Evolutionary conservation across 352 stramenopile genomes (phyloP).

Genomic region (Globisporangium rhizosaccharum): DNA sequence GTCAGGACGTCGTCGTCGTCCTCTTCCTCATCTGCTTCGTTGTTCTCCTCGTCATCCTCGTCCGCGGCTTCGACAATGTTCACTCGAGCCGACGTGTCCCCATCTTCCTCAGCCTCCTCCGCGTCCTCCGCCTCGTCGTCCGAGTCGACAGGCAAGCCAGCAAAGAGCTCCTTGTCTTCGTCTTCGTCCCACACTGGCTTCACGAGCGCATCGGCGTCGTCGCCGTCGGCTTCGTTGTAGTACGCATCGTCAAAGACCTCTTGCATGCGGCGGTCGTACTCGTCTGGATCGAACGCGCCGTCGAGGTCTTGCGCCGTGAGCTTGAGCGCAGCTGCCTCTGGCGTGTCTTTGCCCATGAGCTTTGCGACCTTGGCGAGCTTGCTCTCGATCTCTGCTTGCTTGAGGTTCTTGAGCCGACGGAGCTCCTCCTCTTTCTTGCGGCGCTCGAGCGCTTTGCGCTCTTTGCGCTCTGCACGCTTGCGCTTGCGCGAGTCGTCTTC

Average conservation of each 20-base stretch:
- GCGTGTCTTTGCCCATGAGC: constrained; percentile 64
- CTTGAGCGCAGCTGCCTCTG: constrained; percentile 46
- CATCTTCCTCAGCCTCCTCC: constrained; percentile 19
- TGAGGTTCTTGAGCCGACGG: constrained; percentile 96
- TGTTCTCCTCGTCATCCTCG: constrained; percentile 19
- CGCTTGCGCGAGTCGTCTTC: constrained; percentile 95
- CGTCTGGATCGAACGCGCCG: constrained; percentile 95
- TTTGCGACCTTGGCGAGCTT: constrained; percentile 91
- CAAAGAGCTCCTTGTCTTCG: constrained; percentile 84
- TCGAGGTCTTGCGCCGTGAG: constrained; percentile 77
- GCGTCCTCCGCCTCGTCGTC: constrained; percentile 49
- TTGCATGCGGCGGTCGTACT: constrained; percentile 96
- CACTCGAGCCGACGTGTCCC: constrained; percentile 25
- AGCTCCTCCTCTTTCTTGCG: constrained; percentile 97
- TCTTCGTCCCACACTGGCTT: constrained; percentile 81
- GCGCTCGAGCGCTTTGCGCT: constrained; percentile 93
- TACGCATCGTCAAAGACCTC: constrained; percentile 97
- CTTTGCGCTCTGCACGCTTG: constrained; percentile 92
- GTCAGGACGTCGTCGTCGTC: constrained; percentile 38
- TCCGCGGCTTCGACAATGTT: constrained; percentile 22
- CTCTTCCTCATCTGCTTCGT: constrained; percentile 42
- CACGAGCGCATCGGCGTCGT: constrained; percentile 33
- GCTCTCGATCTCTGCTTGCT: constrained; percentile 93
- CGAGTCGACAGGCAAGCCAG: constrained; percentile 49
- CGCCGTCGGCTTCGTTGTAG: constrained; percentile 82